These are phyloP conservation scores for Geotrichum bryndzae DNA, from an alignment of 1,139 yeast species.

Conservation along the genomic window DNA sequence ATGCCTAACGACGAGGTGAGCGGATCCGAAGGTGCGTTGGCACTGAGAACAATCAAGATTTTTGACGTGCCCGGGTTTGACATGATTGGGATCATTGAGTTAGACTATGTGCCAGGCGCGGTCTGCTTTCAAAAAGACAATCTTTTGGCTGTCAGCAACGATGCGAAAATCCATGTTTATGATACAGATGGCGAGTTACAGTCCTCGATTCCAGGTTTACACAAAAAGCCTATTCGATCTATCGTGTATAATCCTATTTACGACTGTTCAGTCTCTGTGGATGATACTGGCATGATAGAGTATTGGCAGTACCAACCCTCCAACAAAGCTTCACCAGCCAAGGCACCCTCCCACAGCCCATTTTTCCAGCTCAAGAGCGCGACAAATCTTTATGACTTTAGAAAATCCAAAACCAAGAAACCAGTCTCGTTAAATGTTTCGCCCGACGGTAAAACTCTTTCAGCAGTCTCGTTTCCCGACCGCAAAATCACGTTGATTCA, in stretches of 20 bases:
- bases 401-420: constrained; percentile 32
- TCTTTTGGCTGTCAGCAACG: constrained; percentile 25
- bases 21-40: neutral
- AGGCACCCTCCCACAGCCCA: constrained; percentile 12
- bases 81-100: constrained; percentile 38
- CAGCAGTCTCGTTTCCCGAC: constrained; percentile 35
- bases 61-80: constrained; percentile 42
- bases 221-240: constrained; percentile 32
- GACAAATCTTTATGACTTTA: constrained; percentile 42
- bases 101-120: constrained; percentile 21
- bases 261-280: constrained; percentile 39
- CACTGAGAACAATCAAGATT: constrained; percentile 30
- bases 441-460: constrained; percentile 30
- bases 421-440: constrained; percentile 29
- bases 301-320: constrained; percentile 38
- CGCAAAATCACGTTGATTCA: constrained; percentile 36
- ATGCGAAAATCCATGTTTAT: constrained; percentile 27
- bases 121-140: constrained; percentile 14
- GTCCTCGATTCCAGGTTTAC: constrained; percentile 28
- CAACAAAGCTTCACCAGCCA: constrained; percentile 12
- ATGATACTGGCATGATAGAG: constrained; percentile 42
- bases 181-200: constrained; percentile 26
- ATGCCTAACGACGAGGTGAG: constrained; percentile 12
- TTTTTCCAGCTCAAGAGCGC: constrained; percentile 39
- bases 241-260: constrained; percentile 33